Evolutionary conservation across 306 rosid species (phyloP), one percentile per base, ranked within the genome.

Genomic region (Cucurbita ficifolia): DNA sequence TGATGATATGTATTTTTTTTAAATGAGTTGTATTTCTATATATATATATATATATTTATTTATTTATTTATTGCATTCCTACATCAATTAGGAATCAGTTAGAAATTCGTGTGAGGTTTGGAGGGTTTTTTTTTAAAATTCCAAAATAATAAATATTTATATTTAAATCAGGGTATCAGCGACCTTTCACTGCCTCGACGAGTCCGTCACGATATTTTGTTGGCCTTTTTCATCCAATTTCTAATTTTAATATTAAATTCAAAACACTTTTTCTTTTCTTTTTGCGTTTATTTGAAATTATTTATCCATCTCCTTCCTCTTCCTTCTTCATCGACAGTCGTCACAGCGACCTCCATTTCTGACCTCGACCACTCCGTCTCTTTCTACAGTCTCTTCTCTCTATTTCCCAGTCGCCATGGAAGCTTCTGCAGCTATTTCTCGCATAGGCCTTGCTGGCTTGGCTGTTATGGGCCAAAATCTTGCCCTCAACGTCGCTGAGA

Each of bases 381-480:
- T 12, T 17, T 59, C 46, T 58, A 70, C 0, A 36, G 43, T 22
- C 70, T 8, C 51, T 7, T 19, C 21, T 2, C 19, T 40, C 76
- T 9, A 17, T 24, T 40, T 22, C 13, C 50, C 12, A 18, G 11
- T 51, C 10, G 11, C 73, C 43, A 87, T 93, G 96, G 97, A 93
- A 19, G 84, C 94, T 40, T 79, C 88, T 1, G 4, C 82, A 3
- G 87, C 92, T 50, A 81, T 90, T 3, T 90, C 98, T 1, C 98
- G 96, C 80, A 87, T 93, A 60, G 98, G 98, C 63, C 84, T 93
- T 0, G 94, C 98, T 0, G 96, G 98, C 33, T 87, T 93, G 8
- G 98, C 98, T 58, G 98, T 93, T 0, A 93, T 93, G 98, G 98
- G 98, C 82, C 98, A 93, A 74, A 93, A 93, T 84, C 88, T 93